These are phyloP conservation scores for Daldinia decipiens DNA, from an alignment of 495 filamentous ascomycete species.

Conservation along the genomic window DNA sequence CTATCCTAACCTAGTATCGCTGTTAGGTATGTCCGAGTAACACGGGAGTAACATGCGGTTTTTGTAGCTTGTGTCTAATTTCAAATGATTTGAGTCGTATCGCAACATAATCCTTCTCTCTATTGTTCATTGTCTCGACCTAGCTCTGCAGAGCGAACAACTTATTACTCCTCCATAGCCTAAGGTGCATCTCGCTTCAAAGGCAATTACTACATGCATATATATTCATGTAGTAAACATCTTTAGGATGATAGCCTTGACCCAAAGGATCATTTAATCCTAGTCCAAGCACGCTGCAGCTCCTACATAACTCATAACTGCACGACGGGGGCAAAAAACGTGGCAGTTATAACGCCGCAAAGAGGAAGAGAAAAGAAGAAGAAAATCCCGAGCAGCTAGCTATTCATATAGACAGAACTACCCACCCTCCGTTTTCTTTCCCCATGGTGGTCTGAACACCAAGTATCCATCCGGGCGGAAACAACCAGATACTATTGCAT, in stretches of 20 bases:
- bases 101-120: not conserved
- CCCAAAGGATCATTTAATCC: constrained; percentile 28
- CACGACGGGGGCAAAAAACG: not conserved
- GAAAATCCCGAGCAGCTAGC: not conserved
- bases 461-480: not conserved
- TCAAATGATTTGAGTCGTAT: constrained; percentile 1
- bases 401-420: constrained; percentile 1
- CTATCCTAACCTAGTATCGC: no score
- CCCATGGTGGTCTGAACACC: not conserved
- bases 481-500: not conserved
- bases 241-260: not conserved
- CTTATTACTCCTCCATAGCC: not conserved
- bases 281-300: constrained; percentile 17
- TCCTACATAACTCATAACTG: not conserved
- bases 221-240: not conserved
- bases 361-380: not conserved
- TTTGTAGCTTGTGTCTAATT: constrained; percentile 10
- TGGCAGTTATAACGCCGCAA: not conserved
- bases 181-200: not conserved
- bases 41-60: constrained; percentile 1
- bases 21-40: not conserved
- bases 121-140: constrained; percentile 3
- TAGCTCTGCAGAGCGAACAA: no score
- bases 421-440: not conserved
- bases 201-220: constrained; percentile 7